Conservation (phyloP, 108 stramenopile species). For the Craspedostauros australis region DNA sequence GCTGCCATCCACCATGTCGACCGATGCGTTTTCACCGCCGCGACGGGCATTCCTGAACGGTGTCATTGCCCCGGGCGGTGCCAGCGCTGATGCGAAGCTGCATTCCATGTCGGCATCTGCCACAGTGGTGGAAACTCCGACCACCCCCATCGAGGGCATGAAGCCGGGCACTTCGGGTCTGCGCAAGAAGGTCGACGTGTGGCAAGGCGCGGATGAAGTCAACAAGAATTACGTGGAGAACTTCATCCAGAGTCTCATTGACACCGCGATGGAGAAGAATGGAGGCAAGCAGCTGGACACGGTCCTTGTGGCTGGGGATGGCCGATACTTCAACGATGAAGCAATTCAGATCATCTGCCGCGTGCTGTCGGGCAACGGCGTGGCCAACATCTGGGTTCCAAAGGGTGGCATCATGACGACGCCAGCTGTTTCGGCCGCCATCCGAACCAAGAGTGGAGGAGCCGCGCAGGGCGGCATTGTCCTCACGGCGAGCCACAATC, state of each 20-base stretch:
- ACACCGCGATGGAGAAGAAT: slow-evolving; percentile 71
- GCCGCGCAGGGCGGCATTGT: slow-evolving; percentile 83
- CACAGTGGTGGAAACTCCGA: slow-evolving; percentile 31
- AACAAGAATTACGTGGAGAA: slow-evolving; percentile 89
- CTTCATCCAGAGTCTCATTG: slow-evolving; percentile 94
- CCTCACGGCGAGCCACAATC: slow-evolving; percentile 97
- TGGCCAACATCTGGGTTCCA: slow-evolving; percentile 86
- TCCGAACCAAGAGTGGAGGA: slow-evolving; percentile 71
- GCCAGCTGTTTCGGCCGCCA: slow-evolving; percentile 86
- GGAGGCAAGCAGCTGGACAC: slow-evolving; percentile 79
- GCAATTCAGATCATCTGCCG: slow-evolving; percentile 92
- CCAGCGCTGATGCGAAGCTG: not conserved
- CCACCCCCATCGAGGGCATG: slow-evolving; percentile 78
- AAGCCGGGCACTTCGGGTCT: slow-evolving; percentile 95
- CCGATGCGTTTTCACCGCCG: slow-evolving; percentile 19
- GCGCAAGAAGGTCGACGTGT: slow-evolving; percentile 90
- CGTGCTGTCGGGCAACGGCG: slow-evolving; percentile 87
- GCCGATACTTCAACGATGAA: slow-evolving; percentile 88
- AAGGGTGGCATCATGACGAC: slow-evolving; percentile 93
- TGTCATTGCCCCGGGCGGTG: not conserved
- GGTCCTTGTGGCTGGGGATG: slow-evolving; percentile 84
- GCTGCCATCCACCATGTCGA: slow-evolving; percentile 14
- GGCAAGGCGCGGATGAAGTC: slow-evolving; percentile 53
- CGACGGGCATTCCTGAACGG: too few species aligned
- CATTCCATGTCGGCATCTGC: slow-evolving; percentile 5